Evolutionary conservation across 1,284 basidiomycete genomes (phyloP).

Genomic region (Schizophyllum amplum): DNA sequence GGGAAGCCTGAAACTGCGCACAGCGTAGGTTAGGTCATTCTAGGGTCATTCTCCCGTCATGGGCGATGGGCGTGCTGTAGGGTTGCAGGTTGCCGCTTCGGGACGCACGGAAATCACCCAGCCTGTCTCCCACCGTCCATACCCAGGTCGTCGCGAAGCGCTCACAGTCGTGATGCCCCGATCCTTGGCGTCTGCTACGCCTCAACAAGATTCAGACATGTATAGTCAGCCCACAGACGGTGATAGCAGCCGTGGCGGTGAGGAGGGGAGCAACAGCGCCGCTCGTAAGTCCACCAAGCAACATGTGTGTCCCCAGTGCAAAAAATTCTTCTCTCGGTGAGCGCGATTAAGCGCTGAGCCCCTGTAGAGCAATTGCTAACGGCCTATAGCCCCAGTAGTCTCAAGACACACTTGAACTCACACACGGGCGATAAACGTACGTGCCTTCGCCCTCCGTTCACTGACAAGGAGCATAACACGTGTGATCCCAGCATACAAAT

Average conservation of each 20-base stretch:
- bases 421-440: slow-evolving; percentile 61
- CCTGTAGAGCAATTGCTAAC: not conserved
- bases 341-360: not conserved
- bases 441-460: slow-evolving; percentile 14
- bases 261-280: not conserved
- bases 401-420: slow-evolving; percentile 65
- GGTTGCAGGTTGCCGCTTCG: too few species aligned
- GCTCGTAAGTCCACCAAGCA: not conserved
- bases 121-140: not conserved
- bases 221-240: not conserved
- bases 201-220: not conserved
- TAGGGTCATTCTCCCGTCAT: not conserved
- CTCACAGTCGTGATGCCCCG: not conserved
- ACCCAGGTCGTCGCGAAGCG: not conserved
- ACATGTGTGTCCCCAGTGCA: slow-evolving; percentile 44
- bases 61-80: not conserved
- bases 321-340: slow-evolving; percentile 47
- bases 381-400: slow-evolving; percentile 44
- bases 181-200: too few species aligned
- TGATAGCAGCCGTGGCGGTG: not conserved
- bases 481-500: slow-evolving; percentile 39
- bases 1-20: not conserved
- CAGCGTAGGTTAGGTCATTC: not conserved
- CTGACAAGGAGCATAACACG: not conserved
- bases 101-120: not conserved